These are phyloP conservation scores for Candolleomyces aberdarensis DNA, from an alignment of 768 basidiomycete species.

Conservation along the genomic window DNA sequence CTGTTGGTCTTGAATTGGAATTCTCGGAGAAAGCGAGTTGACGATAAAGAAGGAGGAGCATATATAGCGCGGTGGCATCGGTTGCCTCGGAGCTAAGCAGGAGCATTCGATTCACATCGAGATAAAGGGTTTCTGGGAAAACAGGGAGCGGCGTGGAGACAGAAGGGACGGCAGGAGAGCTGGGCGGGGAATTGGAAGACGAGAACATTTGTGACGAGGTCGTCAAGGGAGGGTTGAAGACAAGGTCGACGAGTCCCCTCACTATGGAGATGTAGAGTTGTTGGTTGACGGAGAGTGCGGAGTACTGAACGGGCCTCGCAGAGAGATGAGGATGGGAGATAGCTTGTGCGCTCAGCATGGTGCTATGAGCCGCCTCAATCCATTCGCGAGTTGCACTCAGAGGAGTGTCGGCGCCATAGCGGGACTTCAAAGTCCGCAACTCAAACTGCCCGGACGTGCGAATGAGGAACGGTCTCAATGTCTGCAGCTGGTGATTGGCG, in stretches of 20 bases:
- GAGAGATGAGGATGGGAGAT: slow-evolving; percentile 45
- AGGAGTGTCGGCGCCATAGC: slow-evolving; percentile 42
- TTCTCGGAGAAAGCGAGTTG: slow-evolving; percentile 60
- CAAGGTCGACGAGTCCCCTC: slow-evolving; percentile 60
- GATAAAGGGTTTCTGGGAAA: slow-evolving; percentile 73
- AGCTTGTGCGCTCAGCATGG: slow-evolving; percentile 35
- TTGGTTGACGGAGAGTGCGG: slow-evolving; percentile 45
- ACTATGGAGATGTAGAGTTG: slow-evolving; percentile 56
- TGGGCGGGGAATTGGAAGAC: slow-evolving; percentile 15
- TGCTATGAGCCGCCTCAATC: slow-evolving; percentile 52
- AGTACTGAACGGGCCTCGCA: slow-evolving; percentile 40
- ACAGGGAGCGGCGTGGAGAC: slow-evolving; percentile 13
- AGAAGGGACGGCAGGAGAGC: slow-evolving; percentile 20
- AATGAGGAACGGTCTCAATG: slow-evolving; percentile 87
- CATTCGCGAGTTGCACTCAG: slow-evolving; percentile 61
- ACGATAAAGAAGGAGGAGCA: slow-evolving; percentile 79
- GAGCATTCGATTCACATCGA: slow-evolving; percentile 70
- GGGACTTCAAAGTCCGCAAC: slow-evolving; percentile 68
- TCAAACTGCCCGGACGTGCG: slow-evolving; percentile 79
- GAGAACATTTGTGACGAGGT: slow-evolving; percentile 30
- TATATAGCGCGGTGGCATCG: slow-evolving; percentile 72
- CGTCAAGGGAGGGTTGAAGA: slow-evolving; percentile 51
- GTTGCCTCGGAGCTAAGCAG: slow-evolving; percentile 68
- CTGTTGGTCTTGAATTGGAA: slow-evolving; percentile 26
- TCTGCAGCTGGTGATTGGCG: slow-evolving; percentile 92